Percentiles rank a stretch among this genome's conserved stretches.
phyloP scores from a whole-genome alignment of 23 red algal genomes.

The Pyropia yezoensis region DNA sequence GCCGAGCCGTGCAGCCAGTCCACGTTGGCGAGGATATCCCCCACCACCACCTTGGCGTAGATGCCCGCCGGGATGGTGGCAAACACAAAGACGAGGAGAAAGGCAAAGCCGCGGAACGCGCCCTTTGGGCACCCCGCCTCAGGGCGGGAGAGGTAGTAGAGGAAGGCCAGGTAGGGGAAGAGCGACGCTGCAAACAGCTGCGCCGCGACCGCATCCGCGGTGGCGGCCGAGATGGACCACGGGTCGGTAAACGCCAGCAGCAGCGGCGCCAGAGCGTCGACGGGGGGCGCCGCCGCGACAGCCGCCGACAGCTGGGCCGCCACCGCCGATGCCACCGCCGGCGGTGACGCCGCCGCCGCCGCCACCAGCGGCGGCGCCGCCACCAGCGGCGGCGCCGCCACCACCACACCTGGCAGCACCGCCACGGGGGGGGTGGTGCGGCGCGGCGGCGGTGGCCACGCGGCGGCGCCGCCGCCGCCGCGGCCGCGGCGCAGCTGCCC shows the following conservation, averaged over 20 bases:
- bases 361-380: background rate
- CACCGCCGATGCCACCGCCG: background rate
- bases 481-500: too few species aligned
- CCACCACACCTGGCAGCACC: background rate
- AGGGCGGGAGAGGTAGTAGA: slow-evolving; percentile 38
- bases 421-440: background rate
- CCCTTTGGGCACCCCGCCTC: slow-evolving; percentile 24
- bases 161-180: slow-evolving; percentile 62
- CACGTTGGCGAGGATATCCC: slow-evolving; percentile 84
- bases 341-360: background rate
- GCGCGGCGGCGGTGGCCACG: too few species aligned
- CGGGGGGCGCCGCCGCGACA: background rate
- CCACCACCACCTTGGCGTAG: slow-evolving; percentile 47
- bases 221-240: slow-evolving; percentile 46
- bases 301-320: background rate
- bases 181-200: slow-evolving; percentile 63
- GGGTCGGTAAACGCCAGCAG: slow-evolving; percentile 18
- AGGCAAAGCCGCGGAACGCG: slow-evolving; percentile 64
- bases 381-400: background rate
- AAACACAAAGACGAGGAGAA: slow-evolving; percentile 81
- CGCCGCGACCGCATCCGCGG: slow-evolving; percentile 41
- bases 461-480: too few species aligned
- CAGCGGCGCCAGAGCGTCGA: background rate
- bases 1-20: slow-evolving; percentile 86
- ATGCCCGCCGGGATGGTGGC: slow-evolving; percentile 84